Evolutionary conservation across 2,329 filamentous ascomycete species (phyloP).

Genomic region (Mariannaea sp.): DNA sequence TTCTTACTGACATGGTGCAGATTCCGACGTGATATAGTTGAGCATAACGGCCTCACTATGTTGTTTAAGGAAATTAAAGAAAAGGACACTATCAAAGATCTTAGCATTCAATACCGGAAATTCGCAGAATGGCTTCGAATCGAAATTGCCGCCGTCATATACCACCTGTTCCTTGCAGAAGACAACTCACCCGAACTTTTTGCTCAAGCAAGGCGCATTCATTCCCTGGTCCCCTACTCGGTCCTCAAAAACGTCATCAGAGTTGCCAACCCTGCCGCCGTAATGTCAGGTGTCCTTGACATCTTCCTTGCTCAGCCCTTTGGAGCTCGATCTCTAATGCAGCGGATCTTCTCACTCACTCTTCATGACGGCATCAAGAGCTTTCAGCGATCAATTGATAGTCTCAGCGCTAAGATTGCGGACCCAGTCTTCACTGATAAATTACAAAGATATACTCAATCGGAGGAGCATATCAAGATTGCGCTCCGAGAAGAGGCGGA

Average conservation of each 20-base stretch:
- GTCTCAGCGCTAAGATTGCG: conserved; percentile 75
- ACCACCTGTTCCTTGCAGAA: conserved; percentile 95
- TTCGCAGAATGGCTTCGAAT: conserved; percentile 98
- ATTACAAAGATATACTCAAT: conserved; percentile 77
- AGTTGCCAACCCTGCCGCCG: conserved; percentile 92
- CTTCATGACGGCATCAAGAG: conserved; percentile 87
- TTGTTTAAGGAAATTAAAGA: conserved; percentile 92
- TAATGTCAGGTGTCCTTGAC: conserved; percentile 95
- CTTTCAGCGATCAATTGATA: conserved; percentile 86
- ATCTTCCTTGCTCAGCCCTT: conserved; percentile 96
- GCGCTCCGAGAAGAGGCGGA: conserved; percentile 74
- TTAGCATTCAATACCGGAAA: conserved; percentile 95
- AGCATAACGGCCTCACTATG: conserved; percentile 82
- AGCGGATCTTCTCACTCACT: conserved; percentile 91
- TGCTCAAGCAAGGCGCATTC: conserved; percentile 90
- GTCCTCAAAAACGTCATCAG: conserved; percentile 96
- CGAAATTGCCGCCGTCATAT: conserved; percentile 93
- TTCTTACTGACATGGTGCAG: conserved; percentile 44
- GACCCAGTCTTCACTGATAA: conserved; percentile 81
- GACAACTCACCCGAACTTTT: conserved; percentile 98
- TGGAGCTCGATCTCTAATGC: conserved; percentile 84
- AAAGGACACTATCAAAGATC: conserved; percentile 83
- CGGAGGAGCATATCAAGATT: conserved; percentile 75
- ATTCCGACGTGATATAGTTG: conserved; percentile 70
- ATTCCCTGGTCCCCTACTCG: conserved; percentile 91